Evolutionary conservation across 2,329 filamentous ascomycete species (phyloP), one percentile per base, ranked within the genome.

Genomic region (Colletotrichum sp.): DNA sequence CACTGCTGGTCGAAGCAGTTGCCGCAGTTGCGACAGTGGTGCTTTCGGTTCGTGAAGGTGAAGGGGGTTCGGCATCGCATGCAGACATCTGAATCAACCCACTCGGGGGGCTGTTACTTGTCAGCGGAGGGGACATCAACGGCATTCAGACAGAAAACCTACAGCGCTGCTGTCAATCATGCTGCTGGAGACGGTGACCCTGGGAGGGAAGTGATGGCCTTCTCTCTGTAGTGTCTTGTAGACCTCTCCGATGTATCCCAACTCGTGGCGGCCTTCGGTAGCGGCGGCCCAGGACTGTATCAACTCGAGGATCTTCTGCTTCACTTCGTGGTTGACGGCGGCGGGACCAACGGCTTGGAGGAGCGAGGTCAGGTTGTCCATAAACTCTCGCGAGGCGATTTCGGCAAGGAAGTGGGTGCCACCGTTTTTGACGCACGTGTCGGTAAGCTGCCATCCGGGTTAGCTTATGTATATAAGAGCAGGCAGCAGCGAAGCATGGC

Each of bases 401-500:
- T 99, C 97, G 79, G 93, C 91, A 66, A 99, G 93, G 85, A 99
- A 99, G 86, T 99, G 97, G 52, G 94, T 92, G 80, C 97, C 97
- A 75, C 97, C 97, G 88, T 99, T 99, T 88, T 99, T 99, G 77
- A 99, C 96, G 84, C 97, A 99, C 1, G 97, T 99, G 87, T 99
- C 97, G 79, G 96, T 98, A 81, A 99, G 93, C 95, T 92, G 92
- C 93, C 36, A 67, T 59, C 44, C 22, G 18, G 34, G 70, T 76
- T 59, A 76, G 74, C 59, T 69, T 86, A 77, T 70, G 59, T 55
- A 64, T 57, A 28, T 68, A 26, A 28, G 74, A 80, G 77, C 70
- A 78, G 70, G 64, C 74, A 76, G 57, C 70, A 65, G 34, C 22
- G 32, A 30, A 62, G 24, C 59, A 24, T 32, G 77, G n/a, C 88